Evolutionary conservation across 805 yeast species (phyloP), one percentile per base, ranked within the genome.

Genomic region (Aciculoconidium aculeatum): DNA sequence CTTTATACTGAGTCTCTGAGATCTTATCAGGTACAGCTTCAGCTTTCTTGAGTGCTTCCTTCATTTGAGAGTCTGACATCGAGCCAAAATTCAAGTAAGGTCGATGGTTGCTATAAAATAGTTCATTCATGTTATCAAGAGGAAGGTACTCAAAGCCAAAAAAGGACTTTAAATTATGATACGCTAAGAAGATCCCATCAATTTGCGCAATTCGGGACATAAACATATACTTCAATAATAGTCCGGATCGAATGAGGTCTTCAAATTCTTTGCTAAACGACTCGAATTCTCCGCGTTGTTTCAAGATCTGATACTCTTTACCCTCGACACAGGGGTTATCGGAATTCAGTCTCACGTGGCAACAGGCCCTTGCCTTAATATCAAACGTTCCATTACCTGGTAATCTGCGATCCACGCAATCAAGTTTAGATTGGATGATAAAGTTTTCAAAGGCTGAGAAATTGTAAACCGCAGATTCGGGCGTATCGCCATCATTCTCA

Each of bases 111-210:
- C 43, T 21, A 37, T 49, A 62, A 34, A 53, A 60, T 1, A 60
- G 46, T 21, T 49, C 45, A 51, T 90, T 96, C 39, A 90, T 70
- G 21, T 77, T 83, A 1, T 61, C 55, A 28, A 88, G 58, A 1
- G 95, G 88, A 16, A 90, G 51, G 52, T 90, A 90, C 53, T 87
- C 90, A 54, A 87, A 92, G 3, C 96, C 98, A 55, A 90, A 85
- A 43, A 88, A 72, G 27, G 76, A 62, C 17, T 73, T 66, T 29
- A 86, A 70, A 51, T 88, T 90, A 53, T 90, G 98, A 53, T 79
- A 90, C 0, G 96, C 96, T 10, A 90, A 67, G 42, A 84, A 86
- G 3, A 92, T 85, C 5, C 98, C 98, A 55, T 88, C 96, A 97
- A 92, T 90, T 44, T 82, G 77, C 3, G 97, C 98, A 23, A 90